Conservation (phyloP, 139 green algal species). For the Micromonas pusilla region DNA sequence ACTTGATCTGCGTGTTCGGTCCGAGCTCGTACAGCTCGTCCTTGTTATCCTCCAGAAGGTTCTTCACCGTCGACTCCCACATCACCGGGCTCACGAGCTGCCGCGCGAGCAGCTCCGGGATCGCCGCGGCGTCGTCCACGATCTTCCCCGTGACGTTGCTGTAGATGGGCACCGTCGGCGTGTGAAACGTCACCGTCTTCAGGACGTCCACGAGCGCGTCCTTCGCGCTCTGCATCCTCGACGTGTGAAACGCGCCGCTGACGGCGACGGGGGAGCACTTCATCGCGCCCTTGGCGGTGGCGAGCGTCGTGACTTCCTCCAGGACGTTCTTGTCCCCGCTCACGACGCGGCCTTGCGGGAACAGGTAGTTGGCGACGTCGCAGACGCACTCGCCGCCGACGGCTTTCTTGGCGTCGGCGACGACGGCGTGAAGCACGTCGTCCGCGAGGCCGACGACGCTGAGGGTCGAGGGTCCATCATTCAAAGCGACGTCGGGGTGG, state of each 20-base stretch:
- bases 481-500: too few species aligned
- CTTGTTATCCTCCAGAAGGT: conserved; percentile 42
- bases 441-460: conserved; percentile 78
- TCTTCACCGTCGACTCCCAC: conserved; percentile 40
- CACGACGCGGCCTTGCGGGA: conserved; percentile 70
- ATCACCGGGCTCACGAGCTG: conserved; percentile 82
- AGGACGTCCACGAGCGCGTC: conserved; percentile 60
- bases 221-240: conserved; percentile 68
- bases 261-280: conserved; percentile 71
- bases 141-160: conserved; percentile 79
- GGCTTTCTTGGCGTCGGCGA: neutral
- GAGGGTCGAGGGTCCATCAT: too few species aligned
- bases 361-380: conserved; percentile 83
- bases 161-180: conserved; percentile 69
- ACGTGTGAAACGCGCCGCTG: conserved; percentile 84
- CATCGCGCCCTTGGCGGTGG: conserved; percentile 61
- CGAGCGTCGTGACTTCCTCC: conserved; percentile 48
- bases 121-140: conserved; percentile 42
- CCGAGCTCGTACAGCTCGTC: conserved; percentile 75
- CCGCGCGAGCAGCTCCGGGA: conserved; percentile 27
- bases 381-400: conserved; percentile 46
- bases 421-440: conserved; percentile 42
- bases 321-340: conserved; percentile 67
- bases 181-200: conserved; percentile 47
- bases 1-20: conserved; percentile 85